Percentiles rank a stretch among this genome's conserved stretches.
phyloP scores from a whole-genome alignment of 1,139 yeast species.

The Candida tropicalis region DNA sequence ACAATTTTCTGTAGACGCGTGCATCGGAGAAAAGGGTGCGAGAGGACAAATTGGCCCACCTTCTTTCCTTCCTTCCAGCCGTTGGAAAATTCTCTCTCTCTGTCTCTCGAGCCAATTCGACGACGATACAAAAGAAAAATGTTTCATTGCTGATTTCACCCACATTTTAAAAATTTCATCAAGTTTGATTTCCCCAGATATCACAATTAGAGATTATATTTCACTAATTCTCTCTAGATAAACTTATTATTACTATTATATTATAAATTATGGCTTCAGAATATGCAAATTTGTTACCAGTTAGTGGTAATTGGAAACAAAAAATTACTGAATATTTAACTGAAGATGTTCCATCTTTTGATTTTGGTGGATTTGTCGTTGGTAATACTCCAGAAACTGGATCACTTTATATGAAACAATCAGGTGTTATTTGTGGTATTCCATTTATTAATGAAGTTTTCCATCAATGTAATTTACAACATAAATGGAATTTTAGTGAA shows the following conservation, averaged over 20 bases:
- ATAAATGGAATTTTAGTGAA: conserved; percentile 73
- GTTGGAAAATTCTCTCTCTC: no score
- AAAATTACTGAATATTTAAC: conserved; percentile 73
- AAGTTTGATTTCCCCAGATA: background rate
- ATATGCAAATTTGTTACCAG: conserved; percentile 68
- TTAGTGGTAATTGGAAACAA: conserved; percentile 76
- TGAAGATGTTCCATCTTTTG: conserved; percentile 93
- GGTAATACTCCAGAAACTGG: conserved; percentile 75
- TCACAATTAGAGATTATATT: no score
- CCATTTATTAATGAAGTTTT: conserved; percentile 91
- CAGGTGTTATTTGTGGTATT: conserved; percentile 82
- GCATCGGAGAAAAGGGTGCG: no score
- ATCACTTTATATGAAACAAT: conserved; percentile 76
- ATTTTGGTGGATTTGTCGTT: conserved; percentile 94
- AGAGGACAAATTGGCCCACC: no score
- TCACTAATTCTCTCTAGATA: background rate
- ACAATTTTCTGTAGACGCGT: no score
- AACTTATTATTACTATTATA: no score
- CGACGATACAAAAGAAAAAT: no score
- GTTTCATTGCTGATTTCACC: no score
- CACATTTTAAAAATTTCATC: no score
- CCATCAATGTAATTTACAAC: conserved; percentile 68
- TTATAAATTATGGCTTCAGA: conserved; percentile 24
- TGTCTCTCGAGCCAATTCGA: no score
- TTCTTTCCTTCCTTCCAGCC: no score